A percentile compares a stretch with the other conserved stretches of the same genome.
These are phyloP conservation scores for Moesziomyces antarcticus DNA, from an alignment of 1,284 basidiomycete genomes.

Conservation along the genomic window DNA sequence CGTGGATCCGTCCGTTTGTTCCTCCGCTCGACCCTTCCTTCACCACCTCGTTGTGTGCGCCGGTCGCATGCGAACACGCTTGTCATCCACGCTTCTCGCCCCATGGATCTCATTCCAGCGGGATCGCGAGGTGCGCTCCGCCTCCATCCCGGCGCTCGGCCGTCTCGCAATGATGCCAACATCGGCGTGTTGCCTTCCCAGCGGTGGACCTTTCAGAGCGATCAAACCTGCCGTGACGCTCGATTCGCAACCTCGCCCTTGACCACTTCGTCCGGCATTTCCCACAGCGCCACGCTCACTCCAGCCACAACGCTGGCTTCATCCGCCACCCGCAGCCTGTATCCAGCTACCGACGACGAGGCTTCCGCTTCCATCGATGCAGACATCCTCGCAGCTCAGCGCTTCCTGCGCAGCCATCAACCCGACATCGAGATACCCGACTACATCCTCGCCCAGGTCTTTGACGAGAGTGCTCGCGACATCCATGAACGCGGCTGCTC, in stretches of 20 bases:
- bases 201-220: conserved; percentile 20
- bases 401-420: conserved; percentile 19
- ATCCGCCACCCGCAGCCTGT: conserved; percentile 11
- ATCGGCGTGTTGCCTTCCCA: conserved; percentile 9
- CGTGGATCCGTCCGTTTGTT: too few relatives aligned
- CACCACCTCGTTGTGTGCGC: too few relatives aligned
- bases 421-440: conserved; percentile 35
- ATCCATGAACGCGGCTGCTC: conserved; percentile 11
- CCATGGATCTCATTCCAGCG: conserved; percentile 20
- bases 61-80: too few relatives aligned
- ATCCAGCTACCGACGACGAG: conserved; percentile 2
- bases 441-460: conserved; percentile 16
- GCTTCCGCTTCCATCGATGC: conserved; percentile 33
- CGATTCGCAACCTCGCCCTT: background rate
- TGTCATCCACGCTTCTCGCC: too few relatives aligned
- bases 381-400: conserved; percentile 32
- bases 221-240: background rate
- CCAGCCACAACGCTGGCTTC: conserved; percentile 8
- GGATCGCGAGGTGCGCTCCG: conserved; percentile 38
- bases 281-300: conserved; percentile 10
- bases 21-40: too few relatives aligned
- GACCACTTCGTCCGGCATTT: background rate
- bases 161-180: conserved; percentile 6
- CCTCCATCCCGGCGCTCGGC: conserved; percentile 16
- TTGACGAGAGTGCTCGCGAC: conserved; percentile 21